Evolutionary conservation across 2,329 filamentous ascomycete genomes (phyloP).

Genomic region (Colletotrichum tamarilloi): DNA sequence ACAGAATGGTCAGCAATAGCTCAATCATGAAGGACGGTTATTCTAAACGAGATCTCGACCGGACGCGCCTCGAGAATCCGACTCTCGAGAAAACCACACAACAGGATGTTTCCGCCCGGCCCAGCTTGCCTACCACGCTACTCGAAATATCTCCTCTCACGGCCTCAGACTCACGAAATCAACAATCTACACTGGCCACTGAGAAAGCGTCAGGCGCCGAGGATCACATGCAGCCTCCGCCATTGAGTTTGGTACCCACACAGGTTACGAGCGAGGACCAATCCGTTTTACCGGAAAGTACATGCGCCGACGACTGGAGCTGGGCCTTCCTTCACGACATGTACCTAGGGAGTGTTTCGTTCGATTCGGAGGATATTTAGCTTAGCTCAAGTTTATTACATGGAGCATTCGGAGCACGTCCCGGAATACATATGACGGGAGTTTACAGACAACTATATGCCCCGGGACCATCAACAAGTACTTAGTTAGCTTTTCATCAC

Average conservation of each 20-base stretch:
- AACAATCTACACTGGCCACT: slow-evolving; percentile 7
- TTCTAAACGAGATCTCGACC: slow-evolving; percentile 34
- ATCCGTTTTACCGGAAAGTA: not conserved
- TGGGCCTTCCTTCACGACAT: slow-evolving; percentile 21
- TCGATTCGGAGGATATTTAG: not conserved
- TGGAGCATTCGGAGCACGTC: not conserved
- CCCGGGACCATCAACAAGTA: not conserved
- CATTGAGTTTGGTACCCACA: not conserved
- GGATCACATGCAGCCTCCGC: not conserved
- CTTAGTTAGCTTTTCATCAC: too few species aligned
- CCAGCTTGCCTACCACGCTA: not conserved
- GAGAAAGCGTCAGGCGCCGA: not conserved
- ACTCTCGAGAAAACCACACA: not conserved
- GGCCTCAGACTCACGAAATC: not conserved
- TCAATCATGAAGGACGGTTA: slow-evolving; percentile 46
- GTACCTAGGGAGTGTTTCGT: slow-evolving; percentile 7
- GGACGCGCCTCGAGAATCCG: not conserved
- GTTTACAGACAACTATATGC: not conserved
- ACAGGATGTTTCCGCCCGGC: not conserved
- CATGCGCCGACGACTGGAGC: slow-evolving; percentile 11
- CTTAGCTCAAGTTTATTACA: not conserved
- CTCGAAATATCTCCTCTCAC: not conserved
- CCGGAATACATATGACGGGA: too few species aligned
- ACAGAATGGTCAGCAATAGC: slow-evolving; percentile 56
- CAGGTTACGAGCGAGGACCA: not conserved